Evolutionary conservation across 371 early-diverging fungal species (phyloP).

Genomic region (Zopfochytrium polystomum): DNA sequence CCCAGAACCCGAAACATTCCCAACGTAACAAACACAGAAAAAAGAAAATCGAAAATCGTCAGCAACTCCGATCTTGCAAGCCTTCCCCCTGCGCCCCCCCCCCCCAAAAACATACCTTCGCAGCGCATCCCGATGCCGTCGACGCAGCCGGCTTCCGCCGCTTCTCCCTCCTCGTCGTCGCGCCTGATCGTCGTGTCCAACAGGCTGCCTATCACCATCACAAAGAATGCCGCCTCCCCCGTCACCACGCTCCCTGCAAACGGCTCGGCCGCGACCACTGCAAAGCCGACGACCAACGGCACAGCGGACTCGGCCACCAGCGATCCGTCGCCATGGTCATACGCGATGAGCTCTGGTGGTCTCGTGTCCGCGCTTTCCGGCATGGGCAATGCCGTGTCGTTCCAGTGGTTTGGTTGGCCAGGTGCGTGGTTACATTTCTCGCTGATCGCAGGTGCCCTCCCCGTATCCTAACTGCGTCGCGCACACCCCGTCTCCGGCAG

Average conservation of each 20-base stretch:
- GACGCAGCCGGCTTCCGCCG: too few relatives aligned
- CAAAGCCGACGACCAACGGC: constrained; percentile 51
- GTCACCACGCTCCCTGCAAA: neutral
- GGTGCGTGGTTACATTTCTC: constrained; percentile 57
- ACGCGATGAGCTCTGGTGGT: constrained; percentile 92
- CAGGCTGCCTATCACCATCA: constrained; percentile 96
- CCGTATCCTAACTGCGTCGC: neutral
- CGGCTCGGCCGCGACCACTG: neutral
- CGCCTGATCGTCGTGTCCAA: constrained; percentile 98
- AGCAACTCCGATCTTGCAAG: too few relatives aligned
- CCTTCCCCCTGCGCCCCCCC: too few relatives aligned
- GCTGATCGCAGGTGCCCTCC: constrained; percentile 72
- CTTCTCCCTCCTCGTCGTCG: too few relatives aligned
- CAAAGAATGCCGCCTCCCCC: constrained; percentile 38
- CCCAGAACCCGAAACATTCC: too few relatives aligned
- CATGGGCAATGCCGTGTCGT: constrained; percentile 87
- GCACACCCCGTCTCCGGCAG: neutral
- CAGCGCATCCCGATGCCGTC: too few relatives aligned
- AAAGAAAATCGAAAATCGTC: too few relatives aligned
- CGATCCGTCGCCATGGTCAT: too few relatives aligned
- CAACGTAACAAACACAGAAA: too few relatives aligned
- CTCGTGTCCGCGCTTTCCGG: constrained; percentile 97
- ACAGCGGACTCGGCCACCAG: constrained; percentile 90
- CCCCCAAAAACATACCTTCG: too few relatives aligned
- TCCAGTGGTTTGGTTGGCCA: constrained; percentile 99